Base-by-base conservation (phyloP, 345 rosid species). In the Gossypioides kirkii region DNA sequence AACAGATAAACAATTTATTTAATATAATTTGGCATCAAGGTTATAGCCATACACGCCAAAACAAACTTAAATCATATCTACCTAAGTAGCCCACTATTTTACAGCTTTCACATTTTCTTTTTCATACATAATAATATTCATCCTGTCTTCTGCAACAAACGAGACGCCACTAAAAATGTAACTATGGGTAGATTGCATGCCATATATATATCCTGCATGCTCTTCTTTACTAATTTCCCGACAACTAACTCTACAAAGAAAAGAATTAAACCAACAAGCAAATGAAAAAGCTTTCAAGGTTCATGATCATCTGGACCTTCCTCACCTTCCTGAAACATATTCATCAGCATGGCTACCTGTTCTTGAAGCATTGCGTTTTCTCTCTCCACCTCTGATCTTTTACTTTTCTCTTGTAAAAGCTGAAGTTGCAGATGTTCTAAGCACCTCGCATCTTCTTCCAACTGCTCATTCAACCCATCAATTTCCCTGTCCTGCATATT, bases 361-460 rank as follows among this genome's bases (percentile, higher is more conserved):
- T 94, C 97, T 77, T 87, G 86, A 76, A 91, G 86, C 91, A 91
- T 78, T 10, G 79, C 61, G 36, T 94, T 94, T 58, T 91, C 97
- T 77, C 98, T 89, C 78, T 91, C 94, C 9, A 91, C 89, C 74
- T 86, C 90, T 1, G 91, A 32, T 8, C 97, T 83, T 74, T 91
- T 87, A 77, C 94, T 90, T 76, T 84, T 83, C 77, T 94, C 98
- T 68, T 91, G 78, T 47, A 94, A 77, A 60, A 94, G 89, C 77
- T 94, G 97, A 71, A 94, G 76, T 54, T 94, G 98, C 58, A 94
- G 80, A 77, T 91, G 96, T 77, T 94, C 97, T 13, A 94, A 80
- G 78, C 92, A 87, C 62, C 87, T 87, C 0, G 96, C 69, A 71
- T 94, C 98, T 78, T 89, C 98, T 72, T 94, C 98, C 59, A 94